Evolutionary conservation across 2,329 filamentous ascomycete species (phyloP).

Genomic region (Ceratocystis ficicola): DNA sequence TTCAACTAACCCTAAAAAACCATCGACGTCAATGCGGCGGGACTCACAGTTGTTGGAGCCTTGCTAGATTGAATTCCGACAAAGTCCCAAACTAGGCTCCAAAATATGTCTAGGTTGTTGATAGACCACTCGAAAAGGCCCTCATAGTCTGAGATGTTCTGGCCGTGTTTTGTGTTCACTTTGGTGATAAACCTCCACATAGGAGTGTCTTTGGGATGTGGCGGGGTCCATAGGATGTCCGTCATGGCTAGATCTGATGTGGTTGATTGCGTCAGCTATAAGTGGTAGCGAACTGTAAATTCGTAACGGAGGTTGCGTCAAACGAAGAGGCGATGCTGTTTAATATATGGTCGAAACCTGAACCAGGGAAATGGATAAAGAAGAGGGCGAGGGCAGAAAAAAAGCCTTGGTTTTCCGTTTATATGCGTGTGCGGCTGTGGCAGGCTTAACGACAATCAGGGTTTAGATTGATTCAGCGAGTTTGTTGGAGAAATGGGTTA

Average conservation of each 20-base stretch:
- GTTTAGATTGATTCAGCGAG: not conserved
- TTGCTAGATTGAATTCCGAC: conserved; percentile 47
- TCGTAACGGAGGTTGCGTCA: not conserved
- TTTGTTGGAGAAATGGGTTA: conserved; percentile 6
- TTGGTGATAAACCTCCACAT: conserved; percentile 61
- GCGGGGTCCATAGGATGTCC: conserved; percentile 16
- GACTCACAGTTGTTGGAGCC: conserved; percentile 50
- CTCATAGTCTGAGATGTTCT: conserved; percentile 54
- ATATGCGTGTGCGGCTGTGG: not conserved
- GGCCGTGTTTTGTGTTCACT: conserved; percentile 54
- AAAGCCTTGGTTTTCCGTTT: not conserved
- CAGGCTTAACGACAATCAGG: not conserved
- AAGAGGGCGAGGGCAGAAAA: not conserved
- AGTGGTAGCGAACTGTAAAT: not conserved
- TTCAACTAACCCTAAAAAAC: not conserved
- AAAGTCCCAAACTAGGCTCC: conserved; percentile 76
- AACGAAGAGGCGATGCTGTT: not conserved
- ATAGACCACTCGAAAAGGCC: conserved; percentile 81
- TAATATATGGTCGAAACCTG: not conserved
- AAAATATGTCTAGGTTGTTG: conserved; percentile 62
- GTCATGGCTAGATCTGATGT: not conserved
- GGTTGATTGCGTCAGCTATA: not conserved
- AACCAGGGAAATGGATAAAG: no score
- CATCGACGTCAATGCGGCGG: conserved; percentile 26
- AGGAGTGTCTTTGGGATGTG: conserved; percentile 4